Conservation (phyloP, 139 green algal species). For the Dunaliella sp. region DNA sequence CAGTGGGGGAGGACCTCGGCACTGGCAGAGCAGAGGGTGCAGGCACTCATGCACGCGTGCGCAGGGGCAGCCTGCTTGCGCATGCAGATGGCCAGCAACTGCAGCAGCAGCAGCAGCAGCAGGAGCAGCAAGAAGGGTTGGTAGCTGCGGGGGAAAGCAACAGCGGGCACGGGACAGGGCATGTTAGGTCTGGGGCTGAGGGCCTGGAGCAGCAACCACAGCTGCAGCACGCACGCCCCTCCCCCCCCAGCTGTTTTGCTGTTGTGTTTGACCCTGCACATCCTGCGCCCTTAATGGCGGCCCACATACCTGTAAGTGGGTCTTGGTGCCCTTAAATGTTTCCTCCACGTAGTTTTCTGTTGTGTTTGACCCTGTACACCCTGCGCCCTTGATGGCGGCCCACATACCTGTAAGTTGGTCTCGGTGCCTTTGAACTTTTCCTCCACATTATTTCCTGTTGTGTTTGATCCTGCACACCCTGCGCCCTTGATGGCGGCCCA, state of each 20-base stretch:
- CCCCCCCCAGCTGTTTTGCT: slow-evolving; percentile 23
- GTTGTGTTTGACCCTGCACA: slow-evolving; percentile 40
- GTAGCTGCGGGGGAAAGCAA: no score
- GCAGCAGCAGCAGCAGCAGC: slow-evolving; percentile 5
- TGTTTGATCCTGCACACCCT: slow-evolving; percentile 1
- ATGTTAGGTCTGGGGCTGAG: no score
- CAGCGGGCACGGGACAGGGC: no score
- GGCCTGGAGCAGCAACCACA: neutral
- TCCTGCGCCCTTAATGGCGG: slow-evolving; percentile 17
- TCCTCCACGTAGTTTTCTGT: slow-evolving; percentile 29
- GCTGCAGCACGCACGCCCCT: slow-evolving; percentile 2
- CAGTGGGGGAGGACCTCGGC: no score
- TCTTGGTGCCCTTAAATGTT: neutral
- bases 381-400: neutral
- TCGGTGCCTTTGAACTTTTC: neutral
- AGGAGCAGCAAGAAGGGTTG: no score
- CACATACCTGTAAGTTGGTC: neutral
- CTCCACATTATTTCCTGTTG: slow-evolving; percentile 30
- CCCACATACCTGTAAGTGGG: neutral
- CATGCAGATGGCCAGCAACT: neutral
- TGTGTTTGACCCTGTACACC: slow-evolving; percentile 4
- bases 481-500: neutral
- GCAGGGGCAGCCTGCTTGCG: neutral
- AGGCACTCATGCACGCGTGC: no score
- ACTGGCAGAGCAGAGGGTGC: no score